phyloP scores from a whole-genome alignment of 1,284 basidiomycete genomes.

The Coniophora puteana region DNA sequence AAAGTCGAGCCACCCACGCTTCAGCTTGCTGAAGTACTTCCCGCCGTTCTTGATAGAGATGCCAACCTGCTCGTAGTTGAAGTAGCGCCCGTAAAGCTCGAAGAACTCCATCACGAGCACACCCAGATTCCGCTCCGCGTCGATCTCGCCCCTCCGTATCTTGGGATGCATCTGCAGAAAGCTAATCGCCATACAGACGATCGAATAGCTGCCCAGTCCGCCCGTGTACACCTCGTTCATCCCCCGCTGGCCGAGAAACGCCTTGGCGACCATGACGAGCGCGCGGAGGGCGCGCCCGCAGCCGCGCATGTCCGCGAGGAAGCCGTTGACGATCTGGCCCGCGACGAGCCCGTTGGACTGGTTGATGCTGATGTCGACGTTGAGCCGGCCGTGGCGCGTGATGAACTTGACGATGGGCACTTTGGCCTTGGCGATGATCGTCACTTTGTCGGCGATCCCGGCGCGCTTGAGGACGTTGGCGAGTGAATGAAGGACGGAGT shows the following conservation, averaged over 20 bases:
- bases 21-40: conserved; percentile 77
- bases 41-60: conserved; percentile 87
- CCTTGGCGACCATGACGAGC: conserved; percentile 86
- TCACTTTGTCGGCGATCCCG: conserved; percentile 64
- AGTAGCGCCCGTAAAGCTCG: conserved; percentile 90
- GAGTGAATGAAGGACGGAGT: conserved; percentile 56
- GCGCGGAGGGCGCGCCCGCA: conserved; percentile 62
- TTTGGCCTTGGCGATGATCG: conserved; percentile 85
- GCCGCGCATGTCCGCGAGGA: conserved; percentile 65
- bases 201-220: conserved; percentile 91
- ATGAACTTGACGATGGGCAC: conserved; percentile 95
- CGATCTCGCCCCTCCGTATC: conserved; percentile 84
- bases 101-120: conserved; percentile 95
- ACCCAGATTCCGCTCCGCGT: conserved; percentile 85
- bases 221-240: conserved; percentile 99
- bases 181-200: conserved; percentile 89
- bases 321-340: conserved; percentile 79
- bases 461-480: conserved; percentile 63
- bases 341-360: conserved; percentile 83
- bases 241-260: conserved; percentile 83
- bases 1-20: conserved; percentile 76
- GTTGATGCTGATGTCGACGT: conserved; percentile 90
- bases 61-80: conserved; percentile 90
- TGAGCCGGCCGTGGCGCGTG: conserved; percentile 72
- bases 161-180: conserved; percentile 98